phyloP scores from a whole-genome alignment of 176 grass and related monocot genomes.

The Rhynchospora pubera region DNA sequence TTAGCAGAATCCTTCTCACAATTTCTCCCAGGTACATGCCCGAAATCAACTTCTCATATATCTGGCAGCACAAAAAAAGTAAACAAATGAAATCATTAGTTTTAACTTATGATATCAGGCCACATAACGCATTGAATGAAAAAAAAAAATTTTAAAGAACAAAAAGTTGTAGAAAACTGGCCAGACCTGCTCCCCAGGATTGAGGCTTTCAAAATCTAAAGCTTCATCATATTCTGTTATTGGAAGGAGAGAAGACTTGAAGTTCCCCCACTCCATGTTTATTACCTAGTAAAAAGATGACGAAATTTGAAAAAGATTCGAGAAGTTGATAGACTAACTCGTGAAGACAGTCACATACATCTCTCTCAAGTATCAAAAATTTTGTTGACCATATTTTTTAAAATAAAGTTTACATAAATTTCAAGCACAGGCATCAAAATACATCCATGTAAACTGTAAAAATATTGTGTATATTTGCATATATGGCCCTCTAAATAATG shows the following conservation, averaged over 20 bases:
- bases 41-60: constrained; percentile 86
- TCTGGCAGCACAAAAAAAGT: constrained; percentile 24
- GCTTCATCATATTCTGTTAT: constrained; percentile 63
- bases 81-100: not conserved
- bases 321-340: not conserved
- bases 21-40: constrained; percentile 91
- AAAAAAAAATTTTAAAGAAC: not conserved
- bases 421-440: not conserved
- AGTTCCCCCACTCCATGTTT: constrained; percentile 87
- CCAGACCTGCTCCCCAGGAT: constrained; percentile 73
- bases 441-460: not conserved
- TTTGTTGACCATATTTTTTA: not conserved
- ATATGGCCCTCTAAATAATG: not conserved
- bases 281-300: constrained; percentile 42
- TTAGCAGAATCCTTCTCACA: constrained; percentile 56
- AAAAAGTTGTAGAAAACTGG: not conserved
- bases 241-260: constrained; percentile 68
- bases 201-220: constrained; percentile 71
- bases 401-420: not conserved
- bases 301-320: not conserved
- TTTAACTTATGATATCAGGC: not conserved
- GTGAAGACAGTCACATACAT: not conserved
- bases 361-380: not conserved
- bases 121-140: not conserved
- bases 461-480: not conserved